Evolutionary conservation across 1,284 basidiomycete genomes (phyloP).

Genomic region (Marasmius sp.): DNA sequence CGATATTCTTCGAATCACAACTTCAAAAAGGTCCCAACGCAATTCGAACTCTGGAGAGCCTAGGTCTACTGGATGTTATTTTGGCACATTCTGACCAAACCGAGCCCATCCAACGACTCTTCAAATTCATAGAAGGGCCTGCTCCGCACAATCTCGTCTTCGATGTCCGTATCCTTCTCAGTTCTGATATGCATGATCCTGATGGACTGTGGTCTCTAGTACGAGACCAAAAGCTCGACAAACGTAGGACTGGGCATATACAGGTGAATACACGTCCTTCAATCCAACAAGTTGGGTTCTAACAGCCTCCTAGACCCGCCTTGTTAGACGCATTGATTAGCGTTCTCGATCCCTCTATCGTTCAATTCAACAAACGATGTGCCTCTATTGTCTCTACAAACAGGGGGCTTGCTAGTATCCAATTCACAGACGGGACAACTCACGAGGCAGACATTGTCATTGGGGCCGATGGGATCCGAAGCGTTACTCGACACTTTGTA

Average conservation of each 20-base stretch:
- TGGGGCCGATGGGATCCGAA: slow-evolving; percentile 56
- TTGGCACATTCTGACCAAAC: slow-evolving; percentile 34
- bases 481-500: slow-evolving; percentile 39
- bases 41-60: slow-evolving; percentile 40
- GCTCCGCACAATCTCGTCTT: slow-evolving; percentile 45
- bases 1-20: background rate
- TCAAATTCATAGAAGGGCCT: slow-evolving; percentile 41
- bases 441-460: slow-evolving; percentile 51
- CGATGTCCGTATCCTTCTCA: slow-evolving; percentile 27
- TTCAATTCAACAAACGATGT: slow-evolving; percentile 54
- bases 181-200: too few species aligned
- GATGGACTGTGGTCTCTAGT: slow-evolving; percentile 25
- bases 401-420: slow-evolving; percentile 30
- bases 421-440: slow-evolving; percentile 46
- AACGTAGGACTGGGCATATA: slow-evolving; percentile 43
- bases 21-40: slow-evolving; percentile 47
- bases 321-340: slow-evolving; percentile 50
- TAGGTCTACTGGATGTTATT: slow-evolving; percentile 44
- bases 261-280: slow-evolving; percentile 26
- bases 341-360: slow-evolving; percentile 38
- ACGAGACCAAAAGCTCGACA: slow-evolving; percentile 29
- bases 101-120: slow-evolving; percentile 30
- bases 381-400: slow-evolving; percentile 30
- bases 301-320: slow-evolving; percentile 33
- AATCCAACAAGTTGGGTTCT: background rate